Base-by-base conservation (phyloP, 352 stramenopile species). In the Pythium rishiriense region DNA sequence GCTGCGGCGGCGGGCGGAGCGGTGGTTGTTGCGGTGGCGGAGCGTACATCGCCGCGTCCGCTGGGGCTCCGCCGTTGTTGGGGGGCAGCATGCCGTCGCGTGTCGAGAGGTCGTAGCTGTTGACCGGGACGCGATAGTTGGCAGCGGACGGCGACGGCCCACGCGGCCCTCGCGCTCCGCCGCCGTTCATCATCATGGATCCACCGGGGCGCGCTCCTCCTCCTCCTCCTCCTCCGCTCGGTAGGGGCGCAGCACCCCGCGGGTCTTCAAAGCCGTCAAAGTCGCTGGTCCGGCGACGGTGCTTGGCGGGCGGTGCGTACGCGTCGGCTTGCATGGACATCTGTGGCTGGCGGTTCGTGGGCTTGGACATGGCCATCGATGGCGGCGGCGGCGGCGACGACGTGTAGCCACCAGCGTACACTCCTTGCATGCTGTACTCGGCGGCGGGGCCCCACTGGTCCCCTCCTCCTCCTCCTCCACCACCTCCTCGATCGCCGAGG, bases 1-100 rank as follows among this genome's bases (percentile, higher is more conserved):
- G 74, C 50, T 81, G 58, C 35, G 79, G 69, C 0, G 52, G 55
- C 22, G 78, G 74, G 28, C 41, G 71, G 28, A 79, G 73, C 9
- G 63, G 64, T 31, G 69, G 66, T 76, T 83, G 64, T n/a, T 74
- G 49, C 64, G 65, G 50, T 68, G 53, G 60, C 25, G 46, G 61
- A 19, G 21, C 43, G 15, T 66, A 55, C 42, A 46, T 41, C 2
- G 46, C 37, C 17, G 54, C 28, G 33, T 12, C 14, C 11, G 10
- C 6, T 4, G 43, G 31, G 25, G 22, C 33, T 42, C 15, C 31
- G 31, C 11, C 31, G n/a, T n/a, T n/a, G n/a, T 49, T 70, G 56
- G 22, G 56, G 64, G 22, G 48, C 39, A 24, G 47, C 57, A 9
- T 48, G 58, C 5, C n/a, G 14, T 50, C 51, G 14, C 59, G 60